phyloP scores from a whole-genome alignment of 2,329 filamentous ascomycete genomes.

The Colletotrichum agaves region DNA sequence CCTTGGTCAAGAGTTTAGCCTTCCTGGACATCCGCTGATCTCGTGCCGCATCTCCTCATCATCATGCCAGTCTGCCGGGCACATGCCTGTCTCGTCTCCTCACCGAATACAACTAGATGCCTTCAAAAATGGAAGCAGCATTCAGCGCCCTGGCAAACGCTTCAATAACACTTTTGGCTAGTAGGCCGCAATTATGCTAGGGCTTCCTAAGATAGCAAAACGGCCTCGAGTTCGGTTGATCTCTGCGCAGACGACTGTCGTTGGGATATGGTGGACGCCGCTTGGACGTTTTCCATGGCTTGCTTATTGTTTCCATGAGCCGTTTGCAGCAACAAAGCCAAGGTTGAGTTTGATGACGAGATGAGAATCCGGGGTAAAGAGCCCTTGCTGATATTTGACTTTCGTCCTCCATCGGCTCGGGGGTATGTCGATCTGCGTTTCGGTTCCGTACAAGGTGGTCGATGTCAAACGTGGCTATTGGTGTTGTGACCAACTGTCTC shows the following conservation, averaged over 20 bases:
- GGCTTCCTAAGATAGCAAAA: no score
- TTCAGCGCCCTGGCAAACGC: no score
- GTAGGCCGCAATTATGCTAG: no score
- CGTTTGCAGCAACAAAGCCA: slow-evolving; percentile 13
- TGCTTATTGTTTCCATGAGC: slow-evolving; percentile 15
- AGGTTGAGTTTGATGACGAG: slow-evolving; percentile 35
- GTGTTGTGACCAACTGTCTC: no score
- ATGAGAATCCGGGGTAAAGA: slow-evolving; percentile 38
- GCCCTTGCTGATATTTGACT: slow-evolving; percentile 30
- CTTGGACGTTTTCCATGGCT: slow-evolving; percentile 3
- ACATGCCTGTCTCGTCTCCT: slow-evolving; percentile 24
- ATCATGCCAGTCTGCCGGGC: slow-evolving; percentile 25
- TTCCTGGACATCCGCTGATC: slow-evolving; percentile 22
- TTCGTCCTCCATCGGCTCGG: slow-evolving; percentile 27
- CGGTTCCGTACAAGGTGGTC: slow-evolving; percentile 10
- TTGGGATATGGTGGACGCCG: slow-evolving; percentile 8
- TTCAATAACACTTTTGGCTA: no score
- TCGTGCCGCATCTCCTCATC: slow-evolving; percentile 34
- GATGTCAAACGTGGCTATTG: no score
- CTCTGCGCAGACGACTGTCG: background rate
- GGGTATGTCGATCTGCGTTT: slow-evolving; percentile 31
- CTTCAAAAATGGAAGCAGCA: no score
- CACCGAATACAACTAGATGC: slow-evolving; percentile 24
- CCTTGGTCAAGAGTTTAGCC: slow-evolving; percentile 4
- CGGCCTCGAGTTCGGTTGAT: background rate